phyloP scores from a whole-genome alignment of 169 alveolate genomes.

The Plasmodium coatneyi region DNA sequence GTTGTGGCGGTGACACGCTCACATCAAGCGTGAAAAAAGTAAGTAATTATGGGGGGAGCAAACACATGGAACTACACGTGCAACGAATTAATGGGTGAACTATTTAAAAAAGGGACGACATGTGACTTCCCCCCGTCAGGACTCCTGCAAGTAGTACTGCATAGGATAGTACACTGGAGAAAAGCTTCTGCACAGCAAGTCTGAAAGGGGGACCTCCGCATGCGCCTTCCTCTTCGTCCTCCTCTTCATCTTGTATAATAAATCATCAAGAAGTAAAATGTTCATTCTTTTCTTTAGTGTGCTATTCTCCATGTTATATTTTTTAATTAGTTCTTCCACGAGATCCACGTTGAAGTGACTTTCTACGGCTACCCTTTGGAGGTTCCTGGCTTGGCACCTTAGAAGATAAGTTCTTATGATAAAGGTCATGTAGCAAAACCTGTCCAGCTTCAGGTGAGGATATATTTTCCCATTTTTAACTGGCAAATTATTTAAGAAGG shows the following conservation, averaged over 20 bases:
- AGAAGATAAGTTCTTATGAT: background rate
- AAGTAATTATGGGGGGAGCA: background rate
- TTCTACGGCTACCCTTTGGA: background rate
- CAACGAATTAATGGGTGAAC: background rate
- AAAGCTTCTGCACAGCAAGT: background rate
- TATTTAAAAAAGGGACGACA: background rate
- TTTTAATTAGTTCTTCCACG: background rate
- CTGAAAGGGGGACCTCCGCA: background rate
- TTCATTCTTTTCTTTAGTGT: slow-evolving; percentile 6
- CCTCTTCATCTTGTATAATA: background rate
- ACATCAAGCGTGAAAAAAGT: background rate
- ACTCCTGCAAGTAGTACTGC: slow-evolving; percentile 19
- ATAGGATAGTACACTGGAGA: slow-evolving; percentile 16
- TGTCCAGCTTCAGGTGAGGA: slow-evolving; percentile 9
- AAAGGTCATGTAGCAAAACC: slow-evolving; percentile 22
- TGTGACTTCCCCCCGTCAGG: background rate
- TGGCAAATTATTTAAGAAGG: slow-evolving; percentile 22
- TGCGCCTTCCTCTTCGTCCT: background rate
- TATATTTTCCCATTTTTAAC: background rate
- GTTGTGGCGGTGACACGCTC: background rate
- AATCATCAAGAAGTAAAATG: slow-evolving; percentile 19
- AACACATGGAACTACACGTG: background rate
- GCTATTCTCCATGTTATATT: background rate
- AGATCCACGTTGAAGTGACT: background rate
- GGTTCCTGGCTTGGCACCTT: slow-evolving; percentile 1